Percentiles rank a stretch among this genome's conserved stretches.
These are phyloP conservation scores for Phytophthora pisi DNA, from an alignment of 352 stramenopile species.

Conservation along the genomic window DNA sequence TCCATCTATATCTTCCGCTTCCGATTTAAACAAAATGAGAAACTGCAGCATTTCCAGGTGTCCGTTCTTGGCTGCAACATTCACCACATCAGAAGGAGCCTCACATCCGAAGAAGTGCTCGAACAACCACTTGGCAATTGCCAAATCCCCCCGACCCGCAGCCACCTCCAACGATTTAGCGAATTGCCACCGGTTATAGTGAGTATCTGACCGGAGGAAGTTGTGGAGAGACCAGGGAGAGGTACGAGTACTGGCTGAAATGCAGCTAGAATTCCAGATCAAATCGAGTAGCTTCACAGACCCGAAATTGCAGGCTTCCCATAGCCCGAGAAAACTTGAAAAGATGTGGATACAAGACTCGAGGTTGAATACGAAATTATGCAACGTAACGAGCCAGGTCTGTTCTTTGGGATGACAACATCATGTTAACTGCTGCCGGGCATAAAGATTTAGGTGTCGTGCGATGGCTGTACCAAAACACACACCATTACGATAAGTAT, in stretches of 20 bases:
- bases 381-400: too few relatives aligned
- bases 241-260: neutral
- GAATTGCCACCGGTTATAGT: conserved; percentile 10
- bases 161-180: neutral
- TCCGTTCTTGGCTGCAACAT: neutral
- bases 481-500: too few relatives aligned
- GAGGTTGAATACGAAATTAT: neutral
- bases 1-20: neutral
- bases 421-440: too few relatives aligned
- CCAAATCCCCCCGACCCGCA: conserved; percentile 7
- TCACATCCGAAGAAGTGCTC: conserved; percentile 1
- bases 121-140: conserved; percentile 9
- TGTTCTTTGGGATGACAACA: neutral
- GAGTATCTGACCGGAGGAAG: neutral
- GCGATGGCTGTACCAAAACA: too few relatives aligned
- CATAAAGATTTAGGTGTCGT: too few relatives aligned
- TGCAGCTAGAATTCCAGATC: neutral
- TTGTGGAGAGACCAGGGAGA: neutral
- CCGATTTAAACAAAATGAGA: neutral
- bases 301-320: neutral
- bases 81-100: neutral
- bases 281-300: neutral
- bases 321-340: neutral
- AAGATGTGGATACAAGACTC: neutral
- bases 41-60: conserved; percentile 6